Base-by-base conservation (phyloP, 345 rosid species). In the Excoecaria cochinchinensis region DNA sequence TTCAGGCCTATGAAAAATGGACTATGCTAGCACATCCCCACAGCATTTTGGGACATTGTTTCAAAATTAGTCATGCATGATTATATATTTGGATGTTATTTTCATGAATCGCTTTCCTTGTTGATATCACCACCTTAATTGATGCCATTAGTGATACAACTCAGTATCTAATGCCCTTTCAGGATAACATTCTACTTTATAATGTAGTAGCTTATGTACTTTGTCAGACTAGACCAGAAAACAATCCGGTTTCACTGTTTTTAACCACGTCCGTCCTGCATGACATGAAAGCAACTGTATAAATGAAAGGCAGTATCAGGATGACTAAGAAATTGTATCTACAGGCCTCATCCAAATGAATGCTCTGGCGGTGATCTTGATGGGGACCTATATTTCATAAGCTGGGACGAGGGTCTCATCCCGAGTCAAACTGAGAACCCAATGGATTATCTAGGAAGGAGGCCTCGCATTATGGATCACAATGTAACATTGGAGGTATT, bases 331-430 rank as follows among this genome's bases (percentile, higher is more conserved):
- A 63, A 74, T 59, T 50, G 44, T 70, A 24, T 76, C 68, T 50
- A 57, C 85, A 95, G 99, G 94, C 99, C 99, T 63, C 98, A 95
- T 86, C 97, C 97, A 59, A 93, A 89, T 75, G 98, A 95, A 88
- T 95, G 96, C 84, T 93, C 95, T 21, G 99, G 99, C 67, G 99
- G 98, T 63, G 99, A 93, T 88, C 98, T 95, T 72, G 99, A 95
- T 70, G 98, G 99, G 64, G 99, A 95, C 84, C 85, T 80, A 71
- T 95, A 79, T 82, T 95, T 95, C 75, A 82, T 93, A 59, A 86
- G 96, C 81, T 95, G 98, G 99, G 97, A 93, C 71, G 69, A 88
- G 81, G 89, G 83, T 80, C 91, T 95, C 73, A 81, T 93, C 74
- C 99, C 97, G 5, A 73, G 56, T 77, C 74, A 86, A 84, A 86